phyloP scores from a whole-genome alignment of 805 yeast genomes.

The Hanseniaspora singularis region DNA sequence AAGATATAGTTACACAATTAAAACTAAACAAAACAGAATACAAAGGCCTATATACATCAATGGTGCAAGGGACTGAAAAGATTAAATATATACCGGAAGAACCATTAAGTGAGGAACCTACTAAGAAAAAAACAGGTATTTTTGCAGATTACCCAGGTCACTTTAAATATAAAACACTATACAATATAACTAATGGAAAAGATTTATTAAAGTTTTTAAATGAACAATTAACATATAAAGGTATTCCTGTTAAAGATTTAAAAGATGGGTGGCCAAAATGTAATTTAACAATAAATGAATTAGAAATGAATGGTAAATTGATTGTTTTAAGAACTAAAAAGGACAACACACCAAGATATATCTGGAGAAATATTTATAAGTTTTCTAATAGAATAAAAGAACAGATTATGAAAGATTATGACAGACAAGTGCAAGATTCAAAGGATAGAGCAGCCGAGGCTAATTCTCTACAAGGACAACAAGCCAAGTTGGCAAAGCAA shows the following conservation, averaged over 20 bases:
- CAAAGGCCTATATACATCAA: slow-evolving; percentile 59
- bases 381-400: slow-evolving; percentile 39
- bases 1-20: slow-evolving; percentile 49
- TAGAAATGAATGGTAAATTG: slow-evolving; percentile 66
- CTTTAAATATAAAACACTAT: slow-evolving; percentile 77
- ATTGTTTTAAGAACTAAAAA: slow-evolving; percentile 82
- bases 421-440: slow-evolving; percentile 18
- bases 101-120: slow-evolving; percentile 41
- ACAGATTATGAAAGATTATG: slow-evolving; percentile 31
- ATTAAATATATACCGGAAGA: slow-evolving; percentile 50
- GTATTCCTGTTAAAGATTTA: slow-evolving; percentile 27
- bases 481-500: not conserved
- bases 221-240: slow-evolving; percentile 54
- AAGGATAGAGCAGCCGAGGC: not conserved
- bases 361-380: slow-evolving; percentile 61
- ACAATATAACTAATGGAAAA: slow-evolving; percentile 70
- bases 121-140: not conserved
- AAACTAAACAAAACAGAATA: slow-evolving; percentile 43
- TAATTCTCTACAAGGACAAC: not conserved
- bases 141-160: slow-evolving; percentile 1
- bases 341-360: slow-evolving; percentile 82
- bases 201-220: slow-evolving; percentile 65
- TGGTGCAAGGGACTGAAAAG: slow-evolving; percentile 33
- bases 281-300: slow-evolving; percentile 57
- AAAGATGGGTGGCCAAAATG: slow-evolving; percentile 95